These are phyloP conservation scores for Eucalyptus pumila DNA, from an alignment of 345 rosid genomes.

Conservation along the genomic window DNA sequence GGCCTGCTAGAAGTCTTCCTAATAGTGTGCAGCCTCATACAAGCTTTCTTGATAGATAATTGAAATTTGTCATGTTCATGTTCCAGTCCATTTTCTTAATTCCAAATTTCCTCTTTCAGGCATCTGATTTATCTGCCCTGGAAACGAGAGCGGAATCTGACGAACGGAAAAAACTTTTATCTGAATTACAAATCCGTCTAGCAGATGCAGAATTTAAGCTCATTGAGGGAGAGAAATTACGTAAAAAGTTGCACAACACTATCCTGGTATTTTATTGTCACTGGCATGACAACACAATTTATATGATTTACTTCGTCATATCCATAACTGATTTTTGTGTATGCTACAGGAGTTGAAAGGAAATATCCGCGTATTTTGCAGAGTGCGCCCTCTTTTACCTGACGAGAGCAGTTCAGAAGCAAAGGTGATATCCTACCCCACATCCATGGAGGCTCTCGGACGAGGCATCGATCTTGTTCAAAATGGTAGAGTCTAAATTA, in stretches of 20 bases:
- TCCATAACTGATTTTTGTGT: neutral
- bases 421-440: constrained; percentile 53
- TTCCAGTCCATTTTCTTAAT: neutral
- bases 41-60: neutral
- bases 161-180: constrained; percentile 54
- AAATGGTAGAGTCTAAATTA: constrained; percentile 33
- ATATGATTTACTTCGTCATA: neutral
- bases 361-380: constrained; percentile 95
- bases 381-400: constrained; percentile 81
- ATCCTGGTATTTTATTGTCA: constrained; percentile 53
- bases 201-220: constrained; percentile 87
- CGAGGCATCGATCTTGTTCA: constrained; percentile 67
- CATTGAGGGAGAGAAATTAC: constrained; percentile 83
- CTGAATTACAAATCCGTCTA: constrained; percentile 49
- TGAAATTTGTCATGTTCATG: neutral
- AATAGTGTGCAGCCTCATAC: neutral
- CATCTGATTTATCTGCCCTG: constrained; percentile 59
- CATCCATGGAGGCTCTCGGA: constrained; percentile 65
- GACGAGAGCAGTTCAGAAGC: constrained; percentile 52
- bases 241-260: constrained; percentile 90
- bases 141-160: constrained; percentile 71
- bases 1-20: neutral
- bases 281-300: neutral
- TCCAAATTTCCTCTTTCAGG: constrained; percentile 19
- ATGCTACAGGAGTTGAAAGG: constrained; percentile 81